Base-by-base conservation (phyloP, 257 asterid genomes). In the Solanum neorickii region DNA sequence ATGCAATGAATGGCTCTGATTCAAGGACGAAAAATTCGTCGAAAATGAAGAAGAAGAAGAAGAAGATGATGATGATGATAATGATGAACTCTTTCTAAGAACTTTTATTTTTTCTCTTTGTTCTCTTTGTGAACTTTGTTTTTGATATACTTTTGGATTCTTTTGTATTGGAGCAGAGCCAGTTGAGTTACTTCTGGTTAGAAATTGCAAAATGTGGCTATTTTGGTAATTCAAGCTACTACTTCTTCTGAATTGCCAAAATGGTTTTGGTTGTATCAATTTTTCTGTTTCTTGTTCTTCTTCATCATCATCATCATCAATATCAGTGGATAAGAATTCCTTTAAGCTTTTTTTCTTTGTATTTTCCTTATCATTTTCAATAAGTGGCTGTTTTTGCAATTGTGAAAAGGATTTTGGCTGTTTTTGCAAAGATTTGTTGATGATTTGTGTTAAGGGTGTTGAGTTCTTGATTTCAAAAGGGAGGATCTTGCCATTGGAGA, bases 181-280 rank as follows among this genome's bases (percentile, higher is more conserved):
- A 15, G 99, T 96, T 23, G 99, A 96, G 16, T 94, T 94, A 88
- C 99, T 96, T 82, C 98, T 88, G 1, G 94, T 87, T 49, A 96
- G 90, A 60, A 94, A 94, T 76, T 92, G 94, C 1, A 95, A 66
- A 10, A 95, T 83, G 68, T 90, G 88, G n/a, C 87, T 74, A 65
- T 83, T 88, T 23, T 91, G 93, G 21, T 89, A 76, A 90, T 93
- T 93, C 35, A 94, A 88, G 70, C 98, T 96, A 75, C 92, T 92
- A 89, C 99, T 96, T 86, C 98, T 88, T 69, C 94, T 82, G 88
- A 94, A 93, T 33, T 96, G 95, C 99, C 99, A 96, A 87, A 96
- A 96, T 1, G 95, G 91, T 82, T 88, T 94, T 3, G 90, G 3
- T 4, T 84, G 31, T 29, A 93, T 90, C 66, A 87, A 78, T 62